Percentiles rank a stretch among this genome's conserved stretches.
phyloP scores from a whole-genome alignment of 176 grass and related monocot species.

The Bonia amplexicaulis region DNA sequence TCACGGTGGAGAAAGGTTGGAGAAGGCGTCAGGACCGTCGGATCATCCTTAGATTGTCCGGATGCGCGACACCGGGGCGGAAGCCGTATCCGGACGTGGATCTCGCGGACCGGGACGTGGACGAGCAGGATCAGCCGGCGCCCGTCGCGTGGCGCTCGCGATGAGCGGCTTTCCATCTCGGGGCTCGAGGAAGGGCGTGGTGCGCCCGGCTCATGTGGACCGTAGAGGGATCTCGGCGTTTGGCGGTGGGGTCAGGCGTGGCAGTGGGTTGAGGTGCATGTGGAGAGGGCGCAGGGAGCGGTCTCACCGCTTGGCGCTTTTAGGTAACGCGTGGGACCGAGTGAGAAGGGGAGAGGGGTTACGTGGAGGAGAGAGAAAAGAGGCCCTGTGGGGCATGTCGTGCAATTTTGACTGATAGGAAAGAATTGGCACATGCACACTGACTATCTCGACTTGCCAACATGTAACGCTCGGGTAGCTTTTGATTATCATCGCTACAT shows the following conservation, averaged over 20 bases:
- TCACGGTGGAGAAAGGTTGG: not conserved
- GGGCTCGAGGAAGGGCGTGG: conserved; percentile 14
- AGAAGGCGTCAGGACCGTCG: not conserved
- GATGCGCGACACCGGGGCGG: conserved; percentile 34
- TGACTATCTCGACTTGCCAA: not conserved
- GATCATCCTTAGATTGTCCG: not conserved
- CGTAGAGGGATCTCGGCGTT: no score
- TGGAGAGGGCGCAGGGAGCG: not conserved
- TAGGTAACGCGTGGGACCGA: conserved; percentile 30
- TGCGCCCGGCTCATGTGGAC: conserved; percentile 21
- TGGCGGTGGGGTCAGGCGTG: not conserved
- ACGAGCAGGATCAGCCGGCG: conserved; percentile 23
- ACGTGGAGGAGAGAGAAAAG: conserved; percentile 42
- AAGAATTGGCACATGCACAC: conserved; percentile 33
- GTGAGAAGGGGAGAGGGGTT: not conserved
- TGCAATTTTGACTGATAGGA: conserved; percentile 20
- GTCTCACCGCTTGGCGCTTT: not conserved
- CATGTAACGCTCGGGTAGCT: not conserved
- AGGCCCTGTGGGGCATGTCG: conserved; percentile 6
- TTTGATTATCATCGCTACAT: not conserved
- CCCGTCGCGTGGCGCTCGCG: conserved; percentile 14
- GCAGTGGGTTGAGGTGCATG: not conserved
- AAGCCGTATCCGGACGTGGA: conserved; percentile 32
- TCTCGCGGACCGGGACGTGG: conserved; percentile 29
- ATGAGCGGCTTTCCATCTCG: conserved; percentile 24